These are phyloP conservation scores for Xylariaceae sp. DNA, from an alignment of 2,329 filamentous ascomycete species.

Conservation along the genomic window DNA sequence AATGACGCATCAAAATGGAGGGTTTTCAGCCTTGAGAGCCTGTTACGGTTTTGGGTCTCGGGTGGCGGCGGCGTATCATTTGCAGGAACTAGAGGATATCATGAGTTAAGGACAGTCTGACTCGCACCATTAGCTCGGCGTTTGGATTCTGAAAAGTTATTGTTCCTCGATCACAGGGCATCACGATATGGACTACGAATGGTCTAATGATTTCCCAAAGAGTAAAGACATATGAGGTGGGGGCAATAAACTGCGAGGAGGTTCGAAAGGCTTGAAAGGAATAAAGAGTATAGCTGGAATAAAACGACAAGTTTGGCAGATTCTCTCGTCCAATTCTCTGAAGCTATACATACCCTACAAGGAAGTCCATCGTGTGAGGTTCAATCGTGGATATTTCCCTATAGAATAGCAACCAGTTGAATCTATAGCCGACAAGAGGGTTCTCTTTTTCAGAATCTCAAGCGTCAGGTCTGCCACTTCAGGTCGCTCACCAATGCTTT, in stretches of 20 bases:
- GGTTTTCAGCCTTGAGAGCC: not conserved
- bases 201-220: not conserved
- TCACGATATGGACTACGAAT: constrained; percentile 1
- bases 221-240: constrained; percentile 1
- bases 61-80: constrained; percentile 6
- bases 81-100: constrained; percentile 13
- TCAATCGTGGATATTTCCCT: no score
- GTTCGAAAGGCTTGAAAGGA: not conserved
- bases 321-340: no score
- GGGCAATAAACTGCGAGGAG: constrained; percentile 5
- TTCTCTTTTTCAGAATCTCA: no score
- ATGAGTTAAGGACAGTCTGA: constrained; percentile 1
- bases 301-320: no score
- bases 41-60: not conserved
- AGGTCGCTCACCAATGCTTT: no score
- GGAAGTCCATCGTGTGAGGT: no score
- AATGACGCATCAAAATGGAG: not conserved
- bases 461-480: no score
- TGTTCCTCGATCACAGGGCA: not conserved
- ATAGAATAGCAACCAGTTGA: no score
- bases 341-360: no score
- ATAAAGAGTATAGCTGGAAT: no score
- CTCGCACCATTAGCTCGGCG: constrained; percentile 22
- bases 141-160: constrained; percentile 16
- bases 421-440: no score